Evolutionary conservation across 352 stramenopile species (phyloP).

Genomic region (Salisapilia sapeloensis): DNA sequence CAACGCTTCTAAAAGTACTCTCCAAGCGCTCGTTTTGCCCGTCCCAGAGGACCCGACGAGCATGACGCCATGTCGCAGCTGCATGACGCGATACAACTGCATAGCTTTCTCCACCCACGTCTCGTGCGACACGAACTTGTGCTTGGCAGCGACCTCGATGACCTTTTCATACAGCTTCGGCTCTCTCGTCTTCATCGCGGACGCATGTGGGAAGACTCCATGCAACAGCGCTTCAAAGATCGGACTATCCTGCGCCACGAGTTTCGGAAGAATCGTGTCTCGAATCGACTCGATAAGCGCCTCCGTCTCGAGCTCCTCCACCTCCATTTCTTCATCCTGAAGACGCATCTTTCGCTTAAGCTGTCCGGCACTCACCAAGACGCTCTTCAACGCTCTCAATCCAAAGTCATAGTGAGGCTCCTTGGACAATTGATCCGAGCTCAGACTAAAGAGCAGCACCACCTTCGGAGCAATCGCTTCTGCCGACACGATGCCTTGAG

Average conservation of each 20-base stretch:
- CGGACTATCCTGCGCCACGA: slow-evolving; percentile 94
- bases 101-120: slow-evolving; percentile 97
- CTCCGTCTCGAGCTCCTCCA: slow-evolving; percentile 82
- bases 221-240: slow-evolving; percentile 94
- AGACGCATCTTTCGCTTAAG: slow-evolving; percentile 89
- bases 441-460: slow-evolving; percentile 97
- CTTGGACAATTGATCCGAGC: slow-evolving; percentile 94
- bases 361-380: slow-evolving; percentile 96
- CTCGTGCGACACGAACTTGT: slow-evolving; percentile 78
- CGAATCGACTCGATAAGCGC: slow-evolving; percentile 96
- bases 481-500: slow-evolving; percentile 97
- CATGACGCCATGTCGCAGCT: slow-evolving; percentile 98
- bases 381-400: slow-evolving; percentile 97
- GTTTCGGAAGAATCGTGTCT: slow-evolving; percentile 98
- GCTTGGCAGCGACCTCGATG: slow-evolving; percentile 81
- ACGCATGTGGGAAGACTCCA: slow-evolving; percentile 92
- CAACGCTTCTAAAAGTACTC: slow-evolving; percentile 86
- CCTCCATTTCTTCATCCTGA: slow-evolving; percentile 16
- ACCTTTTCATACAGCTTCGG: slow-evolving; percentile 79
- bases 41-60: slow-evolving; percentile 93
- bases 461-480: slow-evolving; percentile 94
- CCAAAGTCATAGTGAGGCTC: slow-evolving; percentile 99
- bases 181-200: slow-evolving; percentile 76
- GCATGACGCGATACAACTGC: slow-evolving; percentile 96
- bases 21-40: slow-evolving; percentile 94